These are phyloP conservation scores for Lactarius trivialis DNA, from an alignment of 768 basidiomycete genomes.

Conservation along the genomic window DNA sequence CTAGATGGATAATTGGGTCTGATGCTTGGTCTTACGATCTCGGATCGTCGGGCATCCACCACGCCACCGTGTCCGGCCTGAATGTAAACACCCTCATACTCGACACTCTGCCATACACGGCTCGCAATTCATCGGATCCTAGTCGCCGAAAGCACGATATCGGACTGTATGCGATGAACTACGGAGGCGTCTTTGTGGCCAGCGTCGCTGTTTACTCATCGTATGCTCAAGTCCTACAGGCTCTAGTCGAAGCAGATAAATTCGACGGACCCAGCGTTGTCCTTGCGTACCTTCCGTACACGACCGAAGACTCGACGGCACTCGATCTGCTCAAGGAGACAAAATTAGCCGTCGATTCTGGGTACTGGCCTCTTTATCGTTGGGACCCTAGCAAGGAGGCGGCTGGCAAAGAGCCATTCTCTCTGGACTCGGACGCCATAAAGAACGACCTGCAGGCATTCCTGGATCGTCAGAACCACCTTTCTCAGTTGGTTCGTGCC, in stretches of 20 bases:
- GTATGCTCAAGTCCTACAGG: slow-evolving; percentile 89
- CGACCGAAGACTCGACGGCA: slow-evolving; percentile 65
- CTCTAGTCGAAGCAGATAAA: slow-evolving; percentile 83
- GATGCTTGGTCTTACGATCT: slow-evolving; percentile 98
- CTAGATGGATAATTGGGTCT: slow-evolving; percentile 96
- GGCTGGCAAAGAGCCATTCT: slow-evolving; percentile 75
- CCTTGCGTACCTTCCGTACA: slow-evolving; percentile 90
- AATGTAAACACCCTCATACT: slow-evolving; percentile 95
- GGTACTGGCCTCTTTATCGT: slow-evolving; percentile 97
- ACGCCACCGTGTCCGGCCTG: slow-evolving; percentile 83
- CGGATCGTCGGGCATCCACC: slow-evolving; percentile 91
- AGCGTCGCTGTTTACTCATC: slow-evolving; percentile 94
- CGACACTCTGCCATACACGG: slow-evolving; percentile 85
- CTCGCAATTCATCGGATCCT: slow-evolving; percentile 61
- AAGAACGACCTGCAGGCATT: slow-evolving; percentile 92
- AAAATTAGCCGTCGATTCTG: slow-evolving; percentile 90
- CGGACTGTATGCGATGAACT: slow-evolving; percentile 97
- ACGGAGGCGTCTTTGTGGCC: slow-evolving; percentile 94
- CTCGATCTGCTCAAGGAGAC: slow-evolving; percentile 95
- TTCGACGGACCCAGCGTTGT: slow-evolving; percentile 89
- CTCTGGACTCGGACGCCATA: slow-evolving; percentile 86
- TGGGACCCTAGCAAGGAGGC: slow-evolving; percentile 89
- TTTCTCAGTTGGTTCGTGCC: slow-evolving; percentile 84
- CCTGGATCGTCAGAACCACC: slow-evolving; percentile 93
- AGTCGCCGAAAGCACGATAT: slow-evolving; percentile 90